A percentile compares a stretch with the other conserved stretches of the same genome.
Conservation (phyloP, 805 yeast genomes). For the Nakazawaea peltata region DNA sequence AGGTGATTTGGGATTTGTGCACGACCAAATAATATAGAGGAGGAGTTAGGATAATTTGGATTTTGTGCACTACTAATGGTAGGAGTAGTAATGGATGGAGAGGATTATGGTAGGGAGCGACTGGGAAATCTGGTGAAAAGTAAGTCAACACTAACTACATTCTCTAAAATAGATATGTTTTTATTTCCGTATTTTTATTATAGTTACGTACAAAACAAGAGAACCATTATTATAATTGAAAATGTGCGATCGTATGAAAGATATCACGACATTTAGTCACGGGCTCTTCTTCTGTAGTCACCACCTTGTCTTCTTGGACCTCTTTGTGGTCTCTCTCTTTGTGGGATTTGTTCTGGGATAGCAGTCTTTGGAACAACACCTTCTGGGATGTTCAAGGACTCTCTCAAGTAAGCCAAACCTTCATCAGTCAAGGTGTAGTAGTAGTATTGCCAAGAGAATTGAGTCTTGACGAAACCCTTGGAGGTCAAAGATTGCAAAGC, state of each 20-base stretch:
- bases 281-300: conserved; percentile 51
- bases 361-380: conserved; percentile 98
- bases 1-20: too few relatives aligned
- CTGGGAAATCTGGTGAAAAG: too few relatives aligned
- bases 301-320: conserved; percentile 47
- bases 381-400: conserved; percentile 97
- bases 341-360: conserved; percentile 90
- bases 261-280: conserved; percentile 9
- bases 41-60: too few relatives aligned
- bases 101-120: too few relatives aligned
- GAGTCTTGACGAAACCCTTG: conserved; percentile 98
- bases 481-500: conserved; percentile 99
- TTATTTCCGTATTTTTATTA: too few relatives aligned
- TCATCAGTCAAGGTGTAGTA: conserved; percentile 99
- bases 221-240: too few relatives aligned
- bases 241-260: too few relatives aligned
- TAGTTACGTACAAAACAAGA: background rate
- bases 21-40: too few relatives aligned
- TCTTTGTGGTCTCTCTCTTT: conserved; percentile 46
- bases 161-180: too few relatives aligned
- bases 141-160: too few relatives aligned
- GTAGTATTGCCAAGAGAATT: conserved; percentile 99
- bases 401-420: conserved; percentile 98
- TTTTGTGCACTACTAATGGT: too few relatives aligned
- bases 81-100: too few relatives aligned